Percentiles rank a stretch among this genome's conserved stretches.
These are phyloP conservation scores for Penicillium parvum DNA, from an alignment of 495 filamentous ascomycete genomes.

Conservation along the genomic window DNA sequence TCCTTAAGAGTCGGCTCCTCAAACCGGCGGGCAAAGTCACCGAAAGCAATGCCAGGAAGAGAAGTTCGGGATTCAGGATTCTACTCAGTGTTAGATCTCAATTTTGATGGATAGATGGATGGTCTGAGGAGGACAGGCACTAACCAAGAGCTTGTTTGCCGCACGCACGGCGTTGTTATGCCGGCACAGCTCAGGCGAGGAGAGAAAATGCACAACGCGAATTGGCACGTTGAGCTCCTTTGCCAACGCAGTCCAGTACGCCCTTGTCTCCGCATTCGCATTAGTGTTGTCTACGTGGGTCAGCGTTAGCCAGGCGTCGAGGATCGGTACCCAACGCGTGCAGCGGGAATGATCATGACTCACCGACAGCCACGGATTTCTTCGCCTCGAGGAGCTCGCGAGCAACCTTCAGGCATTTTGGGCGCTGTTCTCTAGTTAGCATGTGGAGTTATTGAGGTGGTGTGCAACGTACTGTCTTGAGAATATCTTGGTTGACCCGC, in stretches of 20 bases:
- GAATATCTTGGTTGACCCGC: constrained; percentile 82
- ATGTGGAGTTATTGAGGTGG: background rate
- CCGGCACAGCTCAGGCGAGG: constrained; percentile 65
- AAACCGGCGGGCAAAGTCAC: constrained; percentile 63
- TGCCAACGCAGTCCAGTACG: constrained; percentile 71
- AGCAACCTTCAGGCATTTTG: constrained; percentile 81
- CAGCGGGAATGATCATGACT: constrained; percentile 24
- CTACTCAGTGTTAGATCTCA: constrained; percentile 46
- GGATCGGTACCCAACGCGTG: background rate
- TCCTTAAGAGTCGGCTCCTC: constrained; percentile 67
- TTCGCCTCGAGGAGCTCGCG: constrained; percentile 57
- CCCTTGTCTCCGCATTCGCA: constrained; percentile 67
- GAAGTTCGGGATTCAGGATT: constrained; percentile 76
- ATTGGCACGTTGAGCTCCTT: constrained; percentile 66
- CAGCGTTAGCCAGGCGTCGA: background rate
- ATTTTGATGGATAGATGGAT: background rate
- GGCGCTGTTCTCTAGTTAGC: constrained; percentile 45
- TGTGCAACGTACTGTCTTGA: constrained; percentile 64
- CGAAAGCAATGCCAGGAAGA: constrained; percentile 78
- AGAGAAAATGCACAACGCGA: constrained; percentile 82
- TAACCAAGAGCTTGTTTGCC: constrained; percentile 50
- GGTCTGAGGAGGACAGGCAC: background rate
- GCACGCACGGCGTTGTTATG: constrained; percentile 88
- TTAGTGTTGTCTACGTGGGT: constrained; percentile 80
- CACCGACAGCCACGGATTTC: constrained; percentile 71